Evolutionary conservation across 1,284 basidiomycete genomes (phyloP).

Genomic region (Cryptococcus deneoformans): DNA sequence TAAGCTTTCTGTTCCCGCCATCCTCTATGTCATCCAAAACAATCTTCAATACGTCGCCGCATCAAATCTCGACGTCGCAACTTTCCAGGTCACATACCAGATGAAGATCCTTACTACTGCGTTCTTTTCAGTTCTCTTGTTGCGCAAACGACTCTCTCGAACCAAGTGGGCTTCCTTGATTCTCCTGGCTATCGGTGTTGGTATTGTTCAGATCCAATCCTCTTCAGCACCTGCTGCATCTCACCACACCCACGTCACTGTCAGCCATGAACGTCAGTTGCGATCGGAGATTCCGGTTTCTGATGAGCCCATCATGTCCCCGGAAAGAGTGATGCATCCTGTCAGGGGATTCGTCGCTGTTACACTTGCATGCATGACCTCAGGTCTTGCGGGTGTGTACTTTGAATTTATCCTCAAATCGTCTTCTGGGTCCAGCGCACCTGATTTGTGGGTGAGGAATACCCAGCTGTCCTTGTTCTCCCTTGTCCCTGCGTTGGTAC

Average conservation of each 20-base stretch:
- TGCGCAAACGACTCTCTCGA: conserved; percentile 72
- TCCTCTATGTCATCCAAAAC: conserved; percentile 96
- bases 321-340: conserved; percentile 60
- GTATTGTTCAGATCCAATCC: conserved; percentile 83
- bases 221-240: conserved; percentile 18
- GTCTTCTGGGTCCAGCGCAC: conserved; percentile 49
- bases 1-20: conserved; percentile 94
- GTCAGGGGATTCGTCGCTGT: conserved; percentile 81
- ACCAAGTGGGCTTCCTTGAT: conserved; percentile 81
- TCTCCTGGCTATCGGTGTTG: conserved; percentile 85
- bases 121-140: conserved; percentile 82
- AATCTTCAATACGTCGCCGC: conserved; percentile 94
- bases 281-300: conserved; percentile 13
- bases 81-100: conserved; percentile 85
- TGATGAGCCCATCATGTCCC: conserved; percentile 3
- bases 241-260: conserved; percentile 6
- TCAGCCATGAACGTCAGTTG: conserved; percentile 7
- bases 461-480: conserved; percentile 95
- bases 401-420: conserved; percentile 97
- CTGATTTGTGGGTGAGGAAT: conserved; percentile 93
- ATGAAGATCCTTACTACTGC: conserved; percentile 99
- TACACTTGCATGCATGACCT: conserved; percentile 87
- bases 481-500: conserved; percentile 80
- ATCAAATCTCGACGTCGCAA: conserved; percentile 87
- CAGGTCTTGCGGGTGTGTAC: conserved; percentile 96